Evolutionary conservation across 2,329 filamentous ascomycete genomes (phyloP), one percentile per base, ranked within the genome.

Genomic region (Claviceps africana): DNA sequence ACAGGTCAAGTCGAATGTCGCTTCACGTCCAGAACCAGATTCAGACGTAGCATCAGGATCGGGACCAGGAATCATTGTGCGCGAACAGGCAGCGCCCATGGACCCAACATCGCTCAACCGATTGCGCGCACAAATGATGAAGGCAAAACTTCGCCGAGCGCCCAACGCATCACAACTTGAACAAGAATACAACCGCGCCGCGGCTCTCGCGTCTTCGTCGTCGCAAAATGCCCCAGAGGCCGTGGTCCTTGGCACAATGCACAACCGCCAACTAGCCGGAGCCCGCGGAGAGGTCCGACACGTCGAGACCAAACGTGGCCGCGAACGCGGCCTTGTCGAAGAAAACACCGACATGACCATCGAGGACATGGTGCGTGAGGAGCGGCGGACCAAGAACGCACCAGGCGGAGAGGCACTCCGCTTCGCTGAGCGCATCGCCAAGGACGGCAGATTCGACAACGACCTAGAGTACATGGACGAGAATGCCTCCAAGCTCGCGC

Each of bases 391-490:
- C 4, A 83, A 82, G 54, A 83, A 83, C 17, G 82, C 88, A 61
- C 73, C 74, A 4, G 88, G 86, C 43, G 88, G 88, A 51, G 90
- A 96, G 64, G 87, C 86, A 1, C 74, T 83, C 59, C 81, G 86
- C 4, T 78, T 96, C 33, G 93, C 93, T 2, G 90, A 97, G 65
- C 82, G 90, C 54, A 98, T 98, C 59, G 88, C 90, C 51, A 95
- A 95, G 64, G 93, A 98, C 66, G 79, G 71, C 48, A 94, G 90
- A 63, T 98, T 94, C 65, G 84, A 88, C 71, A 82, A 94, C 62
- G 86, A 95, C 65, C 80, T 98, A 28, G 91, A 98, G 51, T 98
- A 98, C 69, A 86, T 97, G 76, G 91, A 98, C 65, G 93, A 97
- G 60, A 97, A 98, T 63, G 93, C 93, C 17, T 78, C 82, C 50